Evolutionary conservation across 2,329 filamentous ascomycete species (phyloP).

Genomic region (Kalmusia sp.): DNA sequence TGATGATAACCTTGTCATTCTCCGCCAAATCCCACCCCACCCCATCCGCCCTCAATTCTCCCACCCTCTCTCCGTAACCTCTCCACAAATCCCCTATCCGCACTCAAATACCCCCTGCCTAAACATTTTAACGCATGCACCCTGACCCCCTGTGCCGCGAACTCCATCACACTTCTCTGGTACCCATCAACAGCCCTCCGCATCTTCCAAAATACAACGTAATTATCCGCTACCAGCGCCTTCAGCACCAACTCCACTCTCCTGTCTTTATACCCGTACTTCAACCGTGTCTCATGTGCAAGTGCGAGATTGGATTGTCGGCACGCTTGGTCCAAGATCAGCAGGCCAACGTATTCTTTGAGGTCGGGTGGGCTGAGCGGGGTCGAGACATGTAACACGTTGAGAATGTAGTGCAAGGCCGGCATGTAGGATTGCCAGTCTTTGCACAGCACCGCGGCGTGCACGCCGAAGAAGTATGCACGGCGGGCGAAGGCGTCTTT

Average conservation of each 20-base stretch:
- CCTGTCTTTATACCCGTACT: conserved; percentile 69
- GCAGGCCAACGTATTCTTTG: conserved; percentile 79
- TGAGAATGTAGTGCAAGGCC: conserved; percentile 80
- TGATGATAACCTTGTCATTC: conserved; percentile 76
- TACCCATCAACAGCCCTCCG: conserved; percentile 80
- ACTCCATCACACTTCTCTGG: conserved; percentile 79
- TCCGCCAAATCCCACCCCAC: conserved; percentile 85
- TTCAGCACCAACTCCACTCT: conserved; percentile 72
- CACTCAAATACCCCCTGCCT: conserved; percentile 78
- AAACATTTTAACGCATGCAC: conserved; percentile 85
- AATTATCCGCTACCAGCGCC: conserved; percentile 82
- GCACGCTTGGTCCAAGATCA: conserved; percentile 88
- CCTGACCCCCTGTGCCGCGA: conserved; percentile 76
- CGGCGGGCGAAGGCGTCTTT: conserved; percentile 83
- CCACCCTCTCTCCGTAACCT: too few relatives aligned
- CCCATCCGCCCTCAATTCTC: conserved; percentile 71
- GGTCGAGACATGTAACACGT: conserved; percentile 70
- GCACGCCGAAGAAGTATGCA: conserved; percentile 90
- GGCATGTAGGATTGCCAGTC: conserved; percentile 91
- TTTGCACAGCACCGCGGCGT: conserved; percentile 78
- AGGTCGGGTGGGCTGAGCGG: conserved; percentile 76
- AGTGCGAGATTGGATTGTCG: conserved; percentile 76
- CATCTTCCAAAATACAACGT: conserved; percentile 76
- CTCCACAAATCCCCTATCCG: conserved; percentile 74
- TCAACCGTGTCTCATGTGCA: conserved; percentile 71